These are phyloP conservation scores for Candida golubevii DNA, from an alignment of 805 yeast species.

Conservation along the genomic window DNA sequence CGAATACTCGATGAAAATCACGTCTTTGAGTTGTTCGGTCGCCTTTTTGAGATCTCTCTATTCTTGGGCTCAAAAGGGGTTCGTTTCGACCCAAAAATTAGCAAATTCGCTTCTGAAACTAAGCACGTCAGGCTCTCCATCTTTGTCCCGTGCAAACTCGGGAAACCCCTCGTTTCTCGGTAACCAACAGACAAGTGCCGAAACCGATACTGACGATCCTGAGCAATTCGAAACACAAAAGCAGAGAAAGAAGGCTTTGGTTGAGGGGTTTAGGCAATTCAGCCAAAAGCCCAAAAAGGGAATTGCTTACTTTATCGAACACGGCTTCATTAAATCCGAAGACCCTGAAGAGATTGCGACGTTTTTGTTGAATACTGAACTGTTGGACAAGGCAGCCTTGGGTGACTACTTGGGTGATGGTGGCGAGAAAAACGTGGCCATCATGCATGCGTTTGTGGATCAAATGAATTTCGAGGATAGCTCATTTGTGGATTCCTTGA, in stretches of 20 bases:
- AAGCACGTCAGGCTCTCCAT: conserved; percentile 21
- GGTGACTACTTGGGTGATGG: conserved; percentile 96
- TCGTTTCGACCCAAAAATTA: conserved; percentile 14
- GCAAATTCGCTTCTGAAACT: conserved; percentile 1
- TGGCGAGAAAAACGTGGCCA: conserved; percentile 65
- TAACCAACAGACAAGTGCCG: conserved; percentile 36
- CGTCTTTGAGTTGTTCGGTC: conserved; percentile 74
- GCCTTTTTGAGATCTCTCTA: conserved; percentile 76
- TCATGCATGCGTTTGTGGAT: conserved; percentile 93
- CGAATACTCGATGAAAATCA: conserved; percentile 80
- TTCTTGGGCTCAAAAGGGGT: conserved; percentile 77
- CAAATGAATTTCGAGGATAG: conserved; percentile 67
- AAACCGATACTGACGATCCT: conserved; percentile 72
- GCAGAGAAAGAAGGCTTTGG: conserved; percentile 73
- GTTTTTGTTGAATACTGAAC: conserved; percentile 66
- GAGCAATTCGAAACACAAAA: conserved; percentile 82
- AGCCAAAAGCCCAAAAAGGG: conserved; percentile 86
- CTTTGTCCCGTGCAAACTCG: conserved; percentile 22
- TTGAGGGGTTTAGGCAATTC: conserved; percentile 75
- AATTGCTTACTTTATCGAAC: conserved; percentile 52
- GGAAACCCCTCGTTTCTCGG: conserved; percentile 29
- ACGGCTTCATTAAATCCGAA: conserved; percentile 58
- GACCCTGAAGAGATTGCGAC: conserved; percentile 68
- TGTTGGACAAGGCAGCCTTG: conserved; percentile 74
- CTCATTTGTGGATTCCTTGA: conserved; percentile 79